Evolutionary conservation across 2,329 filamentous ascomycete genomes (phyloP).

Genomic region (Ceratocystiopsis sp.): DNA sequence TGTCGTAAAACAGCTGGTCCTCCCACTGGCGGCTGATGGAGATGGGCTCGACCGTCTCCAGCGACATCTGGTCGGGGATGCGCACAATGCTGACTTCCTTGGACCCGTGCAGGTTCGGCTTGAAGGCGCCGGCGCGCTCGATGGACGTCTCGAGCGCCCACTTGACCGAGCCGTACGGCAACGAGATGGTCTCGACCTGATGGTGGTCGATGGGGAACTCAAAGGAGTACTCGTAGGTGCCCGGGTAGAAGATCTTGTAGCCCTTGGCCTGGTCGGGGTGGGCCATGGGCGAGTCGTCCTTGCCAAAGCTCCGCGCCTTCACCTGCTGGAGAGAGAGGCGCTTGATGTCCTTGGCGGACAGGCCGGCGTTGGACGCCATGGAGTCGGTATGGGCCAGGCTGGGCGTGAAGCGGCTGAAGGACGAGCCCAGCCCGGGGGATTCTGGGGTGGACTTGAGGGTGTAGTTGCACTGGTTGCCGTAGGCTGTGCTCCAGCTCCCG

Average conservation of each 20-base stretch:
- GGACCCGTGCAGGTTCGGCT: conserved; percentile 65
- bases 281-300: conserved; percentile 52
- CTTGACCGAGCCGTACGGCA: conserved; percentile 71
- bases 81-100: conserved; percentile 75
- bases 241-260: conserved; percentile 73
- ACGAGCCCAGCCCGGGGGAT: conserved; percentile 9
- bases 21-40: conserved; percentile 91
- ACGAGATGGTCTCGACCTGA: conserved; percentile 73
- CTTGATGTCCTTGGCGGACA: conserved; percentile 33
- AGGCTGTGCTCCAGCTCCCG: conserved; percentile 41
- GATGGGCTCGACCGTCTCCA: conserved; percentile 85
- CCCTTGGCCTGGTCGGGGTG: conserved; percentile 47
- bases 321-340: conserved; percentile 64
- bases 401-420: conserved; percentile 1
- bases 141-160: conserved; percentile 78
- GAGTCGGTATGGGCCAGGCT: conserved; percentile 10
- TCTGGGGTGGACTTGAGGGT: conserved; percentile 24
- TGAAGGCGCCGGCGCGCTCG: conserved; percentile 77
- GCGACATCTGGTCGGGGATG: conserved; percentile 69
- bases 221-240: conserved; percentile 51
- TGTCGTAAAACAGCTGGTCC: conserved; percentile 88
- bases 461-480: conserved; percentile 46
- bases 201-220: conserved; percentile 81
- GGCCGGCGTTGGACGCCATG: conserved; percentile 17
- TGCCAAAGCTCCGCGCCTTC: conserved; percentile 71